These are phyloP conservation scores for Exophiala oligosperma DNA, from an alignment of 2,329 filamentous ascomycete species.

Conservation along the genomic window DNA sequence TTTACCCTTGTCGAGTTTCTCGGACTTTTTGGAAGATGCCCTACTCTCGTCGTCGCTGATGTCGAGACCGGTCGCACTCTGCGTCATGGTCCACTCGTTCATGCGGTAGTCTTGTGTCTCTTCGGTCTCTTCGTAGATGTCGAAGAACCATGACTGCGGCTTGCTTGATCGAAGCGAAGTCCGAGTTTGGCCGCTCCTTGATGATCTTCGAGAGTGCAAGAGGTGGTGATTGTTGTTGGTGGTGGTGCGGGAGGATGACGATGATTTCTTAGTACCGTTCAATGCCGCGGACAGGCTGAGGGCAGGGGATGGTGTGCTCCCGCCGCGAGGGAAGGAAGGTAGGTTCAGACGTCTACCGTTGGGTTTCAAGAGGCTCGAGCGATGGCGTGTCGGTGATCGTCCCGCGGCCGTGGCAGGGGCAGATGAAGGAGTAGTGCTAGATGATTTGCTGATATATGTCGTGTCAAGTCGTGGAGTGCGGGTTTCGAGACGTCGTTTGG, in stretches of 20 bases:
- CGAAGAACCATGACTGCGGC: slow-evolving; percentile 75
- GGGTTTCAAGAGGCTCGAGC: slow-evolving; percentile 67
- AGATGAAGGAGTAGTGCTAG: slow-evolving; percentile 49
- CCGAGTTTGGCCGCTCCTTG: not conserved
- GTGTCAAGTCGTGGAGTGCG: slow-evolving; percentile 26
- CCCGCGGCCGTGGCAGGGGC: slow-evolving; percentile 63
- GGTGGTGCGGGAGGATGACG: too few species aligned
- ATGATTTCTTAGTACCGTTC: slow-evolving; percentile 55
- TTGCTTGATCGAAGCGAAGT: slow-evolving; percentile 57
- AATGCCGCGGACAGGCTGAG: slow-evolving; percentile 86
- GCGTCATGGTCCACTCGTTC: slow-evolving; percentile 63
- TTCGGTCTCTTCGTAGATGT: slow-evolving; percentile 88
- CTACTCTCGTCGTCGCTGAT: slow-evolving; percentile 80
- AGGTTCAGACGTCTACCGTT: slow-evolving; percentile 74
- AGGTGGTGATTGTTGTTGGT: slow-evolving; percentile 31
- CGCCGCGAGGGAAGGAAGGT: slow-evolving; percentile 52
- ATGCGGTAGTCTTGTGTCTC: slow-evolving; percentile 91
- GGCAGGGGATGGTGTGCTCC: slow-evolving; percentile 56
- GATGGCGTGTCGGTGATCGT: slow-evolving; percentile 73
- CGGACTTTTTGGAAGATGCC: slow-evolving; percentile 27
- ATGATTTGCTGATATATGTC: slow-evolving; percentile 32
- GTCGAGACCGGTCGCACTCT: slow-evolving; percentile 77
- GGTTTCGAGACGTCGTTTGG: slow-evolving; percentile 18
- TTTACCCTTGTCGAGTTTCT: slow-evolving; percentile 69
- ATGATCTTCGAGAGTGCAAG: slow-evolving; percentile 34